Conservation (phyloP, 495 filamentous ascomycete species). For the Tetracladium setigerum region DNA sequence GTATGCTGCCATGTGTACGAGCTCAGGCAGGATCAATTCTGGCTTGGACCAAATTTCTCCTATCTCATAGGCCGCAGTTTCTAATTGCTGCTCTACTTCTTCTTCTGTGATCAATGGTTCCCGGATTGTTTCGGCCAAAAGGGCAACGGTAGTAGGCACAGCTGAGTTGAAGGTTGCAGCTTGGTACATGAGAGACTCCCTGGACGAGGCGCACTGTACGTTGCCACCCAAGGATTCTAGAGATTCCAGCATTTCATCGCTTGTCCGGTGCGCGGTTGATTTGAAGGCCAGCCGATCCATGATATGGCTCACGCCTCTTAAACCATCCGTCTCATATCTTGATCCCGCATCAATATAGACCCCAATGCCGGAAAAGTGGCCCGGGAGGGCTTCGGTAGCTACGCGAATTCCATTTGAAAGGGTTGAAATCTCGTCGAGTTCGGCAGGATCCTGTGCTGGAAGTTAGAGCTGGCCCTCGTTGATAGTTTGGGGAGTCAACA, state of each 20-base stretch:
- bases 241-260: conserved; percentile 80
- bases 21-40: conserved; percentile 89
- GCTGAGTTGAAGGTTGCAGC: conserved; percentile 95
- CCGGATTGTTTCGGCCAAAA: conserved; percentile 91
- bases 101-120: conserved; percentile 84
- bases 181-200: conserved; percentile 98
- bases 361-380: conserved; percentile 90
- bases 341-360: conserved; percentile 97
- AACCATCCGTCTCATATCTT: conserved; percentile 77
- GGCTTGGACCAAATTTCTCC: conserved; percentile 97
- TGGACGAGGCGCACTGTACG: conserved; percentile 90
- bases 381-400: conserved; percentile 90
- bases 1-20: conserved; percentile 91
- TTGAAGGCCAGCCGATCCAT: conserved; percentile 96
- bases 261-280: conserved; percentile 64
- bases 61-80: conserved; percentile 92
- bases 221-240: conserved; percentile 87
- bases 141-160: conserved; percentile 70
- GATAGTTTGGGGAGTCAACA: neutral
- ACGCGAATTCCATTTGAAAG: conserved; percentile 92
- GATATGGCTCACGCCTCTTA: conserved; percentile 91
- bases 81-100: conserved; percentile 78
- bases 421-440: conserved; percentile 81
- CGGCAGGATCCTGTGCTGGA: conserved; percentile 65
- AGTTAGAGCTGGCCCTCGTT: neutral